Evolutionary conservation across 1,284 basidiomycete species (phyloP), one percentile per base, ranked within the genome.

Genomic region (Tylopilus sp.): DNA sequence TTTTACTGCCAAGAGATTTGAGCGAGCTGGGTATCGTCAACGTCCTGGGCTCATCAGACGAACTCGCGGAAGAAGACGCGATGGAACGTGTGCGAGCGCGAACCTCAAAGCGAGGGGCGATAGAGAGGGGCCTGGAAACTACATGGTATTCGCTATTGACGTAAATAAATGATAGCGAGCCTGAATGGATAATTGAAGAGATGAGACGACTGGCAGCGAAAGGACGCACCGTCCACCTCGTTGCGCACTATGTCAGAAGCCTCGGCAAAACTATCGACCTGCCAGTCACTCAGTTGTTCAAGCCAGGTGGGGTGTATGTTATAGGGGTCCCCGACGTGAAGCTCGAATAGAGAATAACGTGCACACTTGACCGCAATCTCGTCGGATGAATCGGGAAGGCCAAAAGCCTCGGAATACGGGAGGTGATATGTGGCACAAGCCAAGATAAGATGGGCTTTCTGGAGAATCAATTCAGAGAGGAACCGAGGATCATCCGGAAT

Each of bases 21-120:
- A 88, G 83, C 3, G 83, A 77, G 54, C 82, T 84, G 11, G 82
- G 74, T 24, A 83, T 68, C 13, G 72, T 71, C 24, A 73, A 59
- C 11, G 66, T 32, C 41, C 28, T 54, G 19, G 33, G 42, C 24
- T 70, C 67, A 2, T 66, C 67, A 7, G 36, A 33, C 19, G 67
- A 67, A 22, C 57, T 58, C 13, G 43, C 42, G 3, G 56, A 47
- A 13, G 51, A 65, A 48, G 65, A 56, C n/a, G 57, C 44, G 15
- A 45, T 29, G 8, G 68, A 68, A n/a, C 49, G 57, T 25, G 48
- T 31, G 25, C 57, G 47, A 7, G 48, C 43, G 7, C 32, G 50
- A 42, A 55, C 48, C 3, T 67, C 63, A n/a, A 54, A 66, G 14
- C 25, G 44, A n/a, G 68, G 8, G 19, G 69, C 52, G 11, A 76